Evolutionary conservation across 768 basidiomycete genomes (phyloP).

Genomic region (Panellus pusillus): DNA sequence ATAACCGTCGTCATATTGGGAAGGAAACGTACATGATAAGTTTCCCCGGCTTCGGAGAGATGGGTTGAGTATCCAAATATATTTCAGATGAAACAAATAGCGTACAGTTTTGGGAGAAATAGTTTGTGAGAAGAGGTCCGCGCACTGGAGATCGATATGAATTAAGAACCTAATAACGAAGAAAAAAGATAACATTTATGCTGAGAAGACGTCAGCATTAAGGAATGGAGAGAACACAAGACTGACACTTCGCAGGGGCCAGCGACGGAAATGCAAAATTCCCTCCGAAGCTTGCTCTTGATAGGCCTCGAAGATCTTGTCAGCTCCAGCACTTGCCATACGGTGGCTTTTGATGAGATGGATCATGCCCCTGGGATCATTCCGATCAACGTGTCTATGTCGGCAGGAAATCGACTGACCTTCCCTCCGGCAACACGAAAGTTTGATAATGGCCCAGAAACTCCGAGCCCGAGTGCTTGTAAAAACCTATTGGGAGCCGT

Average conservation of each 20-base stretch:
- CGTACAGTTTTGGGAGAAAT: conserved; percentile 85
- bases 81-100: conserved; percentile 6
- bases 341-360: conserved; percentile 53
- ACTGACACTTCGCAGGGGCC: conserved; percentile 67
- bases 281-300: conserved; percentile 63
- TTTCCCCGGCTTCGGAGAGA: conserved; percentile 59
- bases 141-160: conserved; percentile 46
- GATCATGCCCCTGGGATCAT: conserved; percentile 53
- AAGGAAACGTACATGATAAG: conserved; percentile 59
- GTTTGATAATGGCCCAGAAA: conserved; percentile 31
- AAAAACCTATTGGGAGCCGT: conserved; percentile 21
- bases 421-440: conserved; percentile 48
- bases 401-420: conserved; percentile 32
- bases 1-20: too few species aligned
- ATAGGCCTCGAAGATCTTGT: conserved; percentile 62
- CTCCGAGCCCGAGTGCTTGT: conserved; percentile 23
- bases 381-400: neutral
- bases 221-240: neutral
- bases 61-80: neutral
- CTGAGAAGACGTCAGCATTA: conserved; percentile 33
- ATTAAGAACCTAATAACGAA: neutral
- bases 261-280: conserved; percentile 62
- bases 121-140: conserved; percentile 71
- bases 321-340: conserved; percentile 44
- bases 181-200: conserved; percentile 55